Base-by-base conservation (phyloP, 768 basidiomycete species). In the Phylloporus arenicola region DNA sequence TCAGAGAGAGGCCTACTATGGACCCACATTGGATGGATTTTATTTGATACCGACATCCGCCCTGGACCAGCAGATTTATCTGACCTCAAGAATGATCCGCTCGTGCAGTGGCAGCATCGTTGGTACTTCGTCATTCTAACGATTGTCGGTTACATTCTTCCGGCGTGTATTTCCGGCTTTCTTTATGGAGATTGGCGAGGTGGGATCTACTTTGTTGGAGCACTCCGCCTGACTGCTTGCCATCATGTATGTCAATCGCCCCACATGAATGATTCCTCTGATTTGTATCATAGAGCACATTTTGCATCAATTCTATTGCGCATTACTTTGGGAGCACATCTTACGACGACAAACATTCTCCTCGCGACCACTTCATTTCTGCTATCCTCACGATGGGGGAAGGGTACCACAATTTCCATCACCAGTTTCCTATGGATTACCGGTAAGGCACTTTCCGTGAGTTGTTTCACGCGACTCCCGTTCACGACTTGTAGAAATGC, bases 251-350 rank as follows among this genome's bases (percentile, higher is more conserved):
- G 83, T 79, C 22, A 22, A 47, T 19, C 27, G 20, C 55, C 19
- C 35, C 47, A 22, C 33, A 30, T 9, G 43, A 11, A 42, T 33
- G 27, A 30, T 37, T 22, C 12, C 34, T 22, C 45, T 61, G 30
- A 55, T 38, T 13, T 39, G 0, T 11, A 12, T 17, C 19, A 47
- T 47, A 87, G 84, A 87, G 88, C 57, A 88, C 86, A 1, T 92
- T 92, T 68, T 89, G 84, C 63, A 89, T 92, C 68, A 92, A 92
- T 65, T 92, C 89, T 17, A 78, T 92, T 27, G 89, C 89, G 0
- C 90, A 92, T 65, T 90, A 84, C 72, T 76, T 92, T 42, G 90
- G 90, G 31, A 79, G 81, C 43, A 75, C 87, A 25, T 81, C 89
- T 1, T 92, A 91, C 55, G 90, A 92, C 64, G 87, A 91, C 72